Conservation (phyloP, 495 filamentous ascomycete genomes). For the Parachaetomium inaequale region DNA sequence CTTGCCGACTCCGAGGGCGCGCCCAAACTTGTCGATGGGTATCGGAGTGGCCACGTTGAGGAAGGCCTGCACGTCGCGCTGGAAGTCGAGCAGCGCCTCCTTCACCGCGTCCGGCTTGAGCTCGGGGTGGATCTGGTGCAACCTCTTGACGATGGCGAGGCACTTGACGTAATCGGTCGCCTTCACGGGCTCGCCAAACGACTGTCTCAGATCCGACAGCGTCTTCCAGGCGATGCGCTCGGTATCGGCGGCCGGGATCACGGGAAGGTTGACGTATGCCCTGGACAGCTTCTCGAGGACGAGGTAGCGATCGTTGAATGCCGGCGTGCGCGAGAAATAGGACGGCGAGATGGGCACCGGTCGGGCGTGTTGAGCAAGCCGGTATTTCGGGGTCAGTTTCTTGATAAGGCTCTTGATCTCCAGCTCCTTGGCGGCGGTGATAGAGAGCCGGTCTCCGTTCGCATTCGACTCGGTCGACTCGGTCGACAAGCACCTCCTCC, state of each 20-base stretch:
- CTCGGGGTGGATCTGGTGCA: slow-evolving; percentile 82
- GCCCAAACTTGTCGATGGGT: slow-evolving; percentile 67
- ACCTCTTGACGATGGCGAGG: slow-evolving; percentile 66
- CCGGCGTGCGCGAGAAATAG: slow-evolving; percentile 84
- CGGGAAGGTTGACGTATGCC: slow-evolving; percentile 68
- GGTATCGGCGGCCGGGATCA: slow-evolving; percentile 56
- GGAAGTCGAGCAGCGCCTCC: slow-evolving; percentile 62
- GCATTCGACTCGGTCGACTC: slow-evolving; percentile 1
- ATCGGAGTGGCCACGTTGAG: slow-evolving; percentile 53
- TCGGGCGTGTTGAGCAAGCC: slow-evolving; percentile 49
- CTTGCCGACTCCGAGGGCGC: slow-evolving; percentile 72
- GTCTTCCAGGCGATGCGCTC: slow-evolving; percentile 83
- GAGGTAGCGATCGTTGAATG: slow-evolving; percentile 83
- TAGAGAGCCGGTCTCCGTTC: slow-evolving; percentile 19
- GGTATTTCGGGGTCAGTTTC: not conserved
- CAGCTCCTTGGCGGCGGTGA: slow-evolving; percentile 20
- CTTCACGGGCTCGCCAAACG: slow-evolving; percentile 72
- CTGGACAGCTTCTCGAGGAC: slow-evolving; percentile 64
- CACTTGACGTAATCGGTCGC: slow-evolving; percentile 74
- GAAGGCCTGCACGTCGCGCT: slow-evolving; percentile 69
- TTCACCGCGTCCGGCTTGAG: slow-evolving; percentile 68
- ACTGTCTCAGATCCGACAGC: slow-evolving; percentile 67
- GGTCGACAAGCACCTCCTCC: slow-evolving; percentile 26
- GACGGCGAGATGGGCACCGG: slow-evolving; percentile 80
- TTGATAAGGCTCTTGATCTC: slow-evolving; percentile 16